phyloP scores from a whole-genome alignment of 257 asterid genomes.

The Solanum habrochaites region DNA sequence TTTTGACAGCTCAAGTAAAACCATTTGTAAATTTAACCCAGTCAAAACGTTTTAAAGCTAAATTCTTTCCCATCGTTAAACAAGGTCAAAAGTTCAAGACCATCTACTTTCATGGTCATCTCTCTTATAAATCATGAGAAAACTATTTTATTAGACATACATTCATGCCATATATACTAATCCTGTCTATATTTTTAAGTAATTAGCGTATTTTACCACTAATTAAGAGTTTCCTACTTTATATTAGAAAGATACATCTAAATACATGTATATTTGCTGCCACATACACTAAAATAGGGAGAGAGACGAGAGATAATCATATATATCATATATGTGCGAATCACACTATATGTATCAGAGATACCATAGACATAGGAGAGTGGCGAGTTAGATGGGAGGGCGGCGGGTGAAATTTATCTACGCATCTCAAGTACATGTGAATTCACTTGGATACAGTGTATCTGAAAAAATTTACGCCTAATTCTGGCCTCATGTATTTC shows the following conservation, averaged over 20 bases:
- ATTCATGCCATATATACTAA: not conserved
- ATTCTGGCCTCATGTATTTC: no score
- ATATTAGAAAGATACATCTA: not conserved
- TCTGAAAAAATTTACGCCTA: not conserved
- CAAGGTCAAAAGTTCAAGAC: not conserved
- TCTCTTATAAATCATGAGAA: not conserved
- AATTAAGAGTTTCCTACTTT: not conserved
- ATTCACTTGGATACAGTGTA: not conserved
- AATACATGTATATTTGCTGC: not conserved
- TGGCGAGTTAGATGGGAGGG: no score
- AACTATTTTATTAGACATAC: no score
- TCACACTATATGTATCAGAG: not conserved
- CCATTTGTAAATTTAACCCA: no score
- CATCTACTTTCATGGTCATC: not conserved
- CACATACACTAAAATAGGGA: not conserved
- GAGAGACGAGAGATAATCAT: not conserved
- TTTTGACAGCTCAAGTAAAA: not conserved
- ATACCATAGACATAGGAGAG: not conserved
- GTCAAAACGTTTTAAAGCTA: not conserved
- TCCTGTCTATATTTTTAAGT: no score
- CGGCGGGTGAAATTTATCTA: no score
- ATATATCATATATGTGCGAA: no score
- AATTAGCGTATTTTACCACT: not conserved
- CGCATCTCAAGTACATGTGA: not conserved
- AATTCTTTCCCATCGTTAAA: not conserved